These are phyloP conservation scores for Platismatia glauca DNA, from an alignment of 495 filamentous ascomycete species.

Conservation along the genomic window DNA sequence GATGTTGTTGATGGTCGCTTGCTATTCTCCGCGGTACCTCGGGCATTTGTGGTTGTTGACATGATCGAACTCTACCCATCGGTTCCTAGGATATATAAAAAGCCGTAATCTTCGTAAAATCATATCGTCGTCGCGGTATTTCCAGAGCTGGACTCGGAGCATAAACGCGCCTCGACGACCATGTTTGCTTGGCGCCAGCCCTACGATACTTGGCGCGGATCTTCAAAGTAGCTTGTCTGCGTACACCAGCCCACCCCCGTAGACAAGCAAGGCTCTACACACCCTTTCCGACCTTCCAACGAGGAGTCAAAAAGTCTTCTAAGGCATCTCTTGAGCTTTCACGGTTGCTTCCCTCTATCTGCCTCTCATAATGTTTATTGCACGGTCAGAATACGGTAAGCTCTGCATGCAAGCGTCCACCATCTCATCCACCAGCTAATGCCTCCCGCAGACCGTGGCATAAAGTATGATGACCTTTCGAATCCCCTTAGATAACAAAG, in stretches of 20 bases:
- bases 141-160: not conserved
- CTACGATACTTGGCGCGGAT: constrained; percentile 4
- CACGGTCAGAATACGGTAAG: constrained; percentile 97
- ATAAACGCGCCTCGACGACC: not conserved
- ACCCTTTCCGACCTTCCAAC: not conserved
- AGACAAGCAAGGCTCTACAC: not conserved
- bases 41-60: constrained; percentile 16
- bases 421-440: constrained; percentile 22
- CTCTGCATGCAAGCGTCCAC: constrained; percentile 28
- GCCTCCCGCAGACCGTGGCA: constrained; percentile 73
- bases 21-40: constrained; percentile 16
- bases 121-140: constrained; percentile 8
- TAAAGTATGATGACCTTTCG: constrained; percentile 62
- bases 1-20: constrained; percentile 18
- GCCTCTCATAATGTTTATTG: constrained; percentile 85
- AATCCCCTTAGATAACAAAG: not conserved
- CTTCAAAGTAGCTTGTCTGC: constrained; percentile 3
- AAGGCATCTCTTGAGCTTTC: not conserved
- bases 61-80: constrained; percentile 13
- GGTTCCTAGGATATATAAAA: not conserved
- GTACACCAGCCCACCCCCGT: constrained; percentile 1
- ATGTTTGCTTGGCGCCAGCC: constrained; percentile 13
- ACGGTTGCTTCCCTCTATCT: not conserved
- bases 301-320: not conserved
- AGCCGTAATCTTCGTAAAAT: constrained; percentile 9